These are phyloP conservation scores for Salix exigua DNA, from an alignment of 345 rosid species.

Conservation along the genomic window DNA sequence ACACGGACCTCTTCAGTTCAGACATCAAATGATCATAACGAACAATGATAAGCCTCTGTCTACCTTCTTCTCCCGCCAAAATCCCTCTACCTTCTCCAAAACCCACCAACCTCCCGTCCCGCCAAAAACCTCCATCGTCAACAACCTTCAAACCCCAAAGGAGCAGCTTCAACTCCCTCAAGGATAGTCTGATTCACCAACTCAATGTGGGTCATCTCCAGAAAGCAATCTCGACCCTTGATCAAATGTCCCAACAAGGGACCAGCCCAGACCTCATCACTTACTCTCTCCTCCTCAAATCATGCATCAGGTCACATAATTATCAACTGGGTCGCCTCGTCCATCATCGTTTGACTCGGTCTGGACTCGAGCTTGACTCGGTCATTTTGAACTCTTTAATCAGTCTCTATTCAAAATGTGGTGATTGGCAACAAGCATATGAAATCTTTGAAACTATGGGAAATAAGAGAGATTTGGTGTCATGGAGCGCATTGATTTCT, in stretches of 20 bases:
- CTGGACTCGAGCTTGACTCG: conserved; percentile 47
- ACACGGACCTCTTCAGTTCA: too few species aligned
- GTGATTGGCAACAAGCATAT: conserved; percentile 40
- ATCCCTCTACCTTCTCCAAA: conserved; percentile 16
- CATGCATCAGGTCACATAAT: conserved; percentile 59
- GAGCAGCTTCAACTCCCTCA: conserved; percentile 9
- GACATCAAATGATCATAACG: too few species aligned
- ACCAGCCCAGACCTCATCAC: conserved; percentile 47
- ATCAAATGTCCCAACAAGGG: conserved; percentile 40
- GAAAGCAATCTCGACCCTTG: conserved; percentile 51
- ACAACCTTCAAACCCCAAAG: conserved; percentile 10
- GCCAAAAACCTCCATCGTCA: conserved; percentile 18
- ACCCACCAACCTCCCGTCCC: conserved; percentile 20
- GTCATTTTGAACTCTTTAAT: conserved; percentile 58
- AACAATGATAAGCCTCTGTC: conserved; percentile 27
- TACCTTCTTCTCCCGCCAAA: conserved; percentile 43
- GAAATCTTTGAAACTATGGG: conserved; percentile 50
- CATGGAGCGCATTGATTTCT: conserved; percentile 74
- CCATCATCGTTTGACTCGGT: conserved; percentile 40
- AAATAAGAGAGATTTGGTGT: conserved; percentile 54
- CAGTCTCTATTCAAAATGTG: conserved; percentile 64
- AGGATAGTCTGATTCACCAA: conserved; percentile 41
- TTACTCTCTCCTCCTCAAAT: conserved; percentile 65
- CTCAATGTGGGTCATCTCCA: conserved; percentile 53
- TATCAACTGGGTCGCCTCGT: conserved; percentile 55